Base-by-base conservation (phyloP, 306 rosid genomes). In the Inga leiocalycina region DNA sequence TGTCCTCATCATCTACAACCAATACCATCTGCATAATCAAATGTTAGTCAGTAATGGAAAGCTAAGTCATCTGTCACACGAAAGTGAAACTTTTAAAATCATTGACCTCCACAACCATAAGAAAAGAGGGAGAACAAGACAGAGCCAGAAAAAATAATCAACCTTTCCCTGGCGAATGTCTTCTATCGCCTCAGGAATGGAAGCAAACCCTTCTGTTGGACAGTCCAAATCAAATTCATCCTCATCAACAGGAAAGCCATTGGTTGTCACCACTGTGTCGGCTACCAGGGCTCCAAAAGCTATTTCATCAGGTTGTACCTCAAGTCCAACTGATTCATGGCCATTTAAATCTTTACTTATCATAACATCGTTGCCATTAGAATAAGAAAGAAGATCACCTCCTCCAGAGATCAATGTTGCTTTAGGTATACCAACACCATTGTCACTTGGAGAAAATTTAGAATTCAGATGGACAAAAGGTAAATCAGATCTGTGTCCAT, bases 131-230 rank as follows among this genome's bases (percentile, higher is more conserved):
- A 30, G 70, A 13, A 9, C 0, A 20, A 64, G 70, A 30, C 20
- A 64, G 17, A 52, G 34, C 78, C 35, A 17, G 37, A 65, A 49
- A 77, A 76, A 59, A 77, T 14, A 66, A 70, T 57, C 75, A n/a
- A 94, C 98, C 97, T 94, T 94, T 82, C 98, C 98, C 37, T 85
- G 89, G 34, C 89, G 89, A 84, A 94, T 84, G 78, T 94, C 97
- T 90, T 92, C 89, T 32, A 94, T 84, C 80, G 98, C 98, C 77
- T 92, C 97, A 0, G 90, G 85, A 35, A 94, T 79, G 69, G 98
- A 90, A 82, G 98, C 89, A 87, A 94, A 94, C 41, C 98, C 98
- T 76, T 78, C 82, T 0, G 95, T 88, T 4, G 97, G 98, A 41
- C 61, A 73, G 85, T 92, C 98, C 62, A 88, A 84, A 78, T 94